phyloP scores from a whole-genome alignment of 2,329 filamentous ascomycete genomes.

The Diaporthe citrichinensis region DNA sequence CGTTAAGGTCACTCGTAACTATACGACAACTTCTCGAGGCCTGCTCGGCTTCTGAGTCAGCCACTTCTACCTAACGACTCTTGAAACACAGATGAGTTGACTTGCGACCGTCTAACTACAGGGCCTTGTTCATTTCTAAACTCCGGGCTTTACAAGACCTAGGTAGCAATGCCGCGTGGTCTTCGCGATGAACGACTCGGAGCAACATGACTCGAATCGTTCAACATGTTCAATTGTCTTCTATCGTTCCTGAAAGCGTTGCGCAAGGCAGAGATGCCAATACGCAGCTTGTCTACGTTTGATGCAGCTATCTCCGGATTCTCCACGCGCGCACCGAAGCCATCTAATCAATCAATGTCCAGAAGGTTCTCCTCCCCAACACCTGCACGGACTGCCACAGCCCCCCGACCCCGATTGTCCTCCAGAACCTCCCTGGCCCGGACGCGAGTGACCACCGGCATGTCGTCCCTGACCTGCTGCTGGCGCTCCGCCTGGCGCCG shows the following conservation, averaged over 20 bases:
- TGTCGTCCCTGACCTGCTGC: slow-evolving; percentile 8
- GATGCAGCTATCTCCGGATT: slow-evolving; percentile 7
- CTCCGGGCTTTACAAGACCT: background rate
- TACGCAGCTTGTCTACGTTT: background rate
- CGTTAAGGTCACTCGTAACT: background rate
- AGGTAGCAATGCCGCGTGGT: slow-evolving; percentile 9
- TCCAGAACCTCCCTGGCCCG: background rate
- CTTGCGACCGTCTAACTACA: background rate
- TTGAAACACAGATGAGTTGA: background rate
- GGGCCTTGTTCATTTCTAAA: background rate
- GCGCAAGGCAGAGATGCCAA: background rate
- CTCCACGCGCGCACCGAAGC: background rate
- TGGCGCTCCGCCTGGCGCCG: slow-evolving; percentile 19
- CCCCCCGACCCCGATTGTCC: background rate
- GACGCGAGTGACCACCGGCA: background rate
- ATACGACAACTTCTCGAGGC: background rate
- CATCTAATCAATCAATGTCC: slow-evolving; percentile 20
- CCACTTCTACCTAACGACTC: background rate
- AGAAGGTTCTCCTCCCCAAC: slow-evolving; percentile 22
- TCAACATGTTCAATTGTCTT: background rate
- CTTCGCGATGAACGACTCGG: background rate
- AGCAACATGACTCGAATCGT: background rate
- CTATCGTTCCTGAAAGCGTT: background rate
- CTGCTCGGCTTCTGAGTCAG: background rate
- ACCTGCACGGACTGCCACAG: background rate